Evolutionary conservation across 1,284 basidiomycete species (phyloP), one percentile per base, ranked within the genome.

Genomic region (Leucoagaricus sp.): DNA sequence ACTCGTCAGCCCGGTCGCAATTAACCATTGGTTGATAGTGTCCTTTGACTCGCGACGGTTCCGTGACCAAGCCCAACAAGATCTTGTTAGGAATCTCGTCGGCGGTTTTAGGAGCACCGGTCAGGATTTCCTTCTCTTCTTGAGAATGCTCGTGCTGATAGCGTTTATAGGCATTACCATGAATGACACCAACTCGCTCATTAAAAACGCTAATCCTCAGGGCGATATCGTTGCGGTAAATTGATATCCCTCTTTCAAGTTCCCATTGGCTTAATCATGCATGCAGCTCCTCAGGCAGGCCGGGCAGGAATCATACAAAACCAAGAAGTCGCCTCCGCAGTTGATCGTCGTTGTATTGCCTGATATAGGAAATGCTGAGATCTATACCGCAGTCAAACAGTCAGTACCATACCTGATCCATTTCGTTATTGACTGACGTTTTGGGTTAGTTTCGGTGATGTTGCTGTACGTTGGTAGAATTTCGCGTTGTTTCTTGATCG

Each of bases 341-440:
- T 71, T 90, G 29, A 62, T 90, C 13, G 80, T 91, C 0, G 80
- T 84, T 4, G 69, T 91, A 33, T 75, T 92, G 12, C 89, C 89
- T 0, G 84, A 57, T 34, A n/a, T 46, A 26, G 25, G 31, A 26
- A 52, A 40, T 41, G 33, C 54, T 4, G 55, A 58, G 5, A 55
- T 60, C 2, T 58, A 58, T 34, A 52, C 53, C 3, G 49, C 52
- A 1, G 56, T 60, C 25, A 60, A 60, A 31, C 56, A 58, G 59
- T 60, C 29, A 53, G 76, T 77, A 12, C 4, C 13, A 19, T 25
- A 10, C 17, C 28, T 46, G 12, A 10, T 31, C 13, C 3, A n/a
- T 7, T 17, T 28, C 9, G 1, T 17, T 17, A 13, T 13, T 38
- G 2, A 44, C 12, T 42, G 10, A 10, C 28, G 46, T 58, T 15